Conservation (phyloP, 352 stramenopile genomes). For the Phytophthora colocasiae region DNA sequence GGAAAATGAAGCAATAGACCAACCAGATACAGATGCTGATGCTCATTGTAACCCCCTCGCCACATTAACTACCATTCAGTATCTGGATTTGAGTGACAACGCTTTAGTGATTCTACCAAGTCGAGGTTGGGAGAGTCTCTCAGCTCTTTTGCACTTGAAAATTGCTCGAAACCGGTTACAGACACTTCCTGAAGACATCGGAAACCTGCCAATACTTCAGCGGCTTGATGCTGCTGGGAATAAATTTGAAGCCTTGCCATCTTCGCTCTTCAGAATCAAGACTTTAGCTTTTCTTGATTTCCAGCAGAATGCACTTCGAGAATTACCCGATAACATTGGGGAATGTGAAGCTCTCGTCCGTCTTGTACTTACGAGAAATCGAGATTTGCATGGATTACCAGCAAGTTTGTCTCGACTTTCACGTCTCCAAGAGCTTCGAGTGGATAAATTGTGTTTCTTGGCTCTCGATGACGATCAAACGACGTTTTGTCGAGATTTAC, state of each 20-base stretch:
- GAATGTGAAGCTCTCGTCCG: constrained; percentile 36
- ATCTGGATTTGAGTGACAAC: constrained; percentile 63
- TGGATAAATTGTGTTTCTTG: constrained; percentile 66
- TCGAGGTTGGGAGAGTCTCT: constrained; percentile 38
- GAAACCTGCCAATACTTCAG: constrained; percentile 33
- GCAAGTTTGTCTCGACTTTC: constrained; percentile 28
- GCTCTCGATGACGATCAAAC: constrained; percentile 41
- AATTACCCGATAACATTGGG: constrained; percentile 41
- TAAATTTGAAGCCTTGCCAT: constrained; percentile 41
- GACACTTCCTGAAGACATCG: constrained; percentile 33
- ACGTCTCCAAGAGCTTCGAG: constrained; percentile 40
- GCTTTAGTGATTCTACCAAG: constrained; percentile 34
- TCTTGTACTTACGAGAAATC: constrained; percentile 52
- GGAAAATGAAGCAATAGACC: background rate
- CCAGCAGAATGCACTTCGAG: constrained; percentile 40
- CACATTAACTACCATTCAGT: constrained; percentile 32
- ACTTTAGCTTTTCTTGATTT: constrained; percentile 41
- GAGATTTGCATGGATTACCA: constrained; percentile 36
- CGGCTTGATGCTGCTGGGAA: constrained; percentile 58
- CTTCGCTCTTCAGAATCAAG: constrained; percentile 26
- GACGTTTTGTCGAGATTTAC: constrained; percentile 46
- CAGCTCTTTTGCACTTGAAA: constrained; percentile 46
- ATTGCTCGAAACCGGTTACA: constrained; percentile 54
- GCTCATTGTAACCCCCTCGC: constrained; percentile 32
- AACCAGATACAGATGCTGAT: background rate